Conservation (phyloP, 257 asterid genomes). For the Capsicum rhomboideum region DNA sequence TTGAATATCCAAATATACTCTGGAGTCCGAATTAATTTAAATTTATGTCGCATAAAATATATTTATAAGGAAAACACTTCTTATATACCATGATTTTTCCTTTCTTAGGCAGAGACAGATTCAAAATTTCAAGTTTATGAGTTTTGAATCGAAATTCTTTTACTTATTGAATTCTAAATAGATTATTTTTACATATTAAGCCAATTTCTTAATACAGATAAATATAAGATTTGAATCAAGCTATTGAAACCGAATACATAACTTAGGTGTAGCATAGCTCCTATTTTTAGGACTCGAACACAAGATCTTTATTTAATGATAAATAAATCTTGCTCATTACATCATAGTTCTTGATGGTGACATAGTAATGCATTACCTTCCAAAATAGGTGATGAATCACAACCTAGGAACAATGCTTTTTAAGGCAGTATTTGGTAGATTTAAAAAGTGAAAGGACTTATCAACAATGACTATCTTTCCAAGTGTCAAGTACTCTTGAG, state of each 20-base stretch:
- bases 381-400: not conserved
- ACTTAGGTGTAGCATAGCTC: not conserved
- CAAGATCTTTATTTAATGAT: not conserved
- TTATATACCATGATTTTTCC: too few relatives aligned
- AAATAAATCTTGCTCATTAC: not conserved
- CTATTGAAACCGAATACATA: not conserved
- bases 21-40: not conserved
- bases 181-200: too few relatives aligned
- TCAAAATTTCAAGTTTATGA: too few relatives aligned
- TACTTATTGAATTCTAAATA: too few relatives aligned
- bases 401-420: not conserved
- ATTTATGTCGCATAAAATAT: fast-evolving
- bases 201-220: too few relatives aligned
- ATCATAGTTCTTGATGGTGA: not conserved
- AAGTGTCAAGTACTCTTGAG: not conserved
- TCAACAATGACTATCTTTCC: not conserved
- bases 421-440: not conserved
- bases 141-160: too few relatives aligned
- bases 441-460: not conserved
- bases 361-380: not conserved
- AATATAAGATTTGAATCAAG: not conserved
- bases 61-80: not conserved
- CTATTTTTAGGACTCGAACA: not conserved
- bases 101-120: fast-evolving
- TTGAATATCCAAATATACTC: not conserved